These are phyloP conservation scores for Lasiodiplodia sp. DNA, from an alignment of 2,329 filamentous ascomycete species.

Conservation along the genomic window DNA sequence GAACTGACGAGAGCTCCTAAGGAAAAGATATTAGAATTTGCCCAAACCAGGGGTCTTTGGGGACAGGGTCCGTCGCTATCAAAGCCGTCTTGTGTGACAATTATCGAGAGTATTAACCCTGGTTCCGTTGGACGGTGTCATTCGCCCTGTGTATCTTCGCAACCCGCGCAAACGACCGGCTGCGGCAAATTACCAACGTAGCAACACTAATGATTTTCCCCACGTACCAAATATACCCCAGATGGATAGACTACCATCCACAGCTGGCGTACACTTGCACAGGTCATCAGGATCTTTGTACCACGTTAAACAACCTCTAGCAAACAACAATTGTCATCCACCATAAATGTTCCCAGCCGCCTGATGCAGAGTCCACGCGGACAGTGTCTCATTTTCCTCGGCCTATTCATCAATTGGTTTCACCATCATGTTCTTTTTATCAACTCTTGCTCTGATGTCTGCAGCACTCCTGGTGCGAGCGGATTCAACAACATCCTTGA, in stretches of 20 bases:
- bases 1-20: neutral
- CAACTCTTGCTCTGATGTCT: neutral
- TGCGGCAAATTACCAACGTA: conserved; percentile 4
- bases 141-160: conserved; percentile 8
- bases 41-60: neutral
- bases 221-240: neutral
- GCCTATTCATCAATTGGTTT: neutral
- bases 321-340: neutral
- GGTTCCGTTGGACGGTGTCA: neutral
- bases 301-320: neutral
- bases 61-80: neutral
- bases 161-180: conserved; percentile 4
- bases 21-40: neutral
- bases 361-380: neutral
- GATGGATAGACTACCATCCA: neutral
- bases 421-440: neutral
- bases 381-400: neutral
- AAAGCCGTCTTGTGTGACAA: conserved; percentile 11
- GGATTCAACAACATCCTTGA: neutral
- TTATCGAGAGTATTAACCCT: neutral
- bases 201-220: neutral
- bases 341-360: conserved; percentile 2
- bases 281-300: conserved; percentile 2
- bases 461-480: neutral
- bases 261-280: neutral